A percentile compares a stretch with the other conserved stretches of the same genome.
Conservation (phyloP, 306 rosid species). For the Ammopiptanthus mongolicus region DNA sequence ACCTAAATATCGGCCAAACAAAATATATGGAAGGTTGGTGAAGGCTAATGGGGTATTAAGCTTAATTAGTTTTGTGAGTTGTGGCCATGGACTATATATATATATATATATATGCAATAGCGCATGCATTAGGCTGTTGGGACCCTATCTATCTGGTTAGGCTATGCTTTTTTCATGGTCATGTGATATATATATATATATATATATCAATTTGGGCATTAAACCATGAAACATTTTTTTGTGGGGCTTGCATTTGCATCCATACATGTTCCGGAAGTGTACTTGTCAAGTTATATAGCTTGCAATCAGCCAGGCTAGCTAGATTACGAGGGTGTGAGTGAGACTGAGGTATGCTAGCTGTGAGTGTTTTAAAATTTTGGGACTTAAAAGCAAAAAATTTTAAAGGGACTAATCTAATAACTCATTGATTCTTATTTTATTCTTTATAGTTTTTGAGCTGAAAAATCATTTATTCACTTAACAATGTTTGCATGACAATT, state of each 20-base stretch:
- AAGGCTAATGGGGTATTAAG: background rate
- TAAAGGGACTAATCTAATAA: too few species aligned
- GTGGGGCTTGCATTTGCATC: background rate
- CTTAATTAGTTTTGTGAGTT: background rate
- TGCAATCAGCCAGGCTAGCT: background rate
- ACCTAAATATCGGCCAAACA: background rate
- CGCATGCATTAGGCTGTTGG: background rate
- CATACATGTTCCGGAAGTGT: background rate
- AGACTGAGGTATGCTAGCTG: too few species aligned
- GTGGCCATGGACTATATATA: background rate
- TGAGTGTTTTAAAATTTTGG: too few species aligned
- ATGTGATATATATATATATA: too few species aligned
- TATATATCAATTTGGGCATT: background rate
- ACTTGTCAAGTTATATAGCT: background rate
- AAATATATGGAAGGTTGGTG: background rate
- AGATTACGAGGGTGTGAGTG: background rate
- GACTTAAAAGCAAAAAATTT: too few species aligned
- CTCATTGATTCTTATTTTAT: too few species aligned
- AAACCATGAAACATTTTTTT: background rate
- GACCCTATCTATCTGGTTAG: background rate
- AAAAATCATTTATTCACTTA: too few species aligned
- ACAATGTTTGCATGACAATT: too few species aligned
- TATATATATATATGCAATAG: background rate
- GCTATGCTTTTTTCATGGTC: background rate
- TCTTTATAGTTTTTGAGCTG: too few species aligned